phyloP scores from a whole-genome alignment of 345 rosid genomes.

The Brassica carinata region DNA sequence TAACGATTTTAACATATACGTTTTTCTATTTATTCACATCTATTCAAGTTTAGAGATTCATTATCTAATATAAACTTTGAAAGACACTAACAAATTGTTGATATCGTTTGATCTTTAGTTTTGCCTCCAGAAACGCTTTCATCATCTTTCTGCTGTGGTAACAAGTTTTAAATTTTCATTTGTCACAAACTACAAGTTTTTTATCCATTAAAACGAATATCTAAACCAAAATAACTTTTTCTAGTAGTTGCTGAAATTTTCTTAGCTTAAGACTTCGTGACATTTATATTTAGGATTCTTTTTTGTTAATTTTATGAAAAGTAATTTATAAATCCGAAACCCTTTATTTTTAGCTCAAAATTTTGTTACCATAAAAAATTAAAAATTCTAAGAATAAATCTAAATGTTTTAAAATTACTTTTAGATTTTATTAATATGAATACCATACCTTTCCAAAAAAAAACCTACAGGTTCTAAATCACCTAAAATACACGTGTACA shows the following conservation, averaged over 20 bases:
- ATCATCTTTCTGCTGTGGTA: not conserved
- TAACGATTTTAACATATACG: not conserved
- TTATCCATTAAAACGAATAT: not conserved
- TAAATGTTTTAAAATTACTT: not conserved
- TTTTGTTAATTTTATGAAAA: not conserved
- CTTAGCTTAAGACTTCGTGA: not conserved
- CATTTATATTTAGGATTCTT: not conserved
- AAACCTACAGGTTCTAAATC: not conserved
- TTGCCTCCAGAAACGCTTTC: not conserved
- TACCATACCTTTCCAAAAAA: not conserved
- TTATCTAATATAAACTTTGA: not conserved
- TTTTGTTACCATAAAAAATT: not conserved
- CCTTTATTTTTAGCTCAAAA: not conserved
- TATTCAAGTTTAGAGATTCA: not conserved
- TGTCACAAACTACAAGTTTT: not conserved
- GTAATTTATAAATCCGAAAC: not conserved
- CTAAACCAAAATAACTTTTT: not conserved
- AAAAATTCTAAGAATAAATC: no score
- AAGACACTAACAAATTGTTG: not conserved
- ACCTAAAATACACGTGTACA: not conserved
- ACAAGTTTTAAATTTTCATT: not conserved
- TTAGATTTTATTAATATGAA: not conserved
- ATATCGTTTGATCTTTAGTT: not conserved
- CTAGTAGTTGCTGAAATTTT: not conserved
- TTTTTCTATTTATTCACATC: not conserved